Conservation (phyloP, 73 alveolate species). For the Paramecium sonneborni region DNA sequence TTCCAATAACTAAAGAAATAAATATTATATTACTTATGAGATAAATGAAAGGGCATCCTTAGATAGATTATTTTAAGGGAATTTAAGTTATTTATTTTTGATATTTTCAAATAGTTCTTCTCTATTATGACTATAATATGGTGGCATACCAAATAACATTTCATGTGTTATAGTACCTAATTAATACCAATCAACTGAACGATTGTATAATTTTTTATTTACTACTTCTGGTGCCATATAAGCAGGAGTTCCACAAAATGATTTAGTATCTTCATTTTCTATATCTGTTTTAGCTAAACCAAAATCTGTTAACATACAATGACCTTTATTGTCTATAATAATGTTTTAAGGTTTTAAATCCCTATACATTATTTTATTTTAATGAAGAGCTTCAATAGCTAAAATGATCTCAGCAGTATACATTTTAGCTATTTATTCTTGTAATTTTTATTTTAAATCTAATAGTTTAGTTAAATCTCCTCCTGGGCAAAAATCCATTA, state of each 20-base stretch:
- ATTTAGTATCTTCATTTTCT: constrained; percentile 68
- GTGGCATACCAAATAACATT: constrained; percentile 60
- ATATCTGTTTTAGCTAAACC: constrained; percentile 81
- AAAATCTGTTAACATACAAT: constrained; percentile 81
- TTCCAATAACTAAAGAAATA: constrained; percentile 59
- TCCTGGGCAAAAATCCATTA: constrained; percentile 94
- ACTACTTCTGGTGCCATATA: constrained; percentile 88
- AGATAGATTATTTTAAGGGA: background rate
- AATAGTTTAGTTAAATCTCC: constrained; percentile 82
- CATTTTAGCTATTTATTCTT: constrained; percentile 85
- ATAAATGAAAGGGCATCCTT: background rate
- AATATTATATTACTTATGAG: background rate
- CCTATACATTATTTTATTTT: constrained; percentile 74
- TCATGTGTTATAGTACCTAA: constrained; percentile 68
- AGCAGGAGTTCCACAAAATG: constrained; percentile 86
- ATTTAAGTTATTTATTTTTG: constrained; percentile 32
- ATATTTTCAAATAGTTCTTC: constrained; percentile 47
- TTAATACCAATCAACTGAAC: constrained; percentile 79
- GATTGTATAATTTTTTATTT: constrained; percentile 72
- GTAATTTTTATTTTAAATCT: constrained; percentile 50
- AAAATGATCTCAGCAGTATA: constrained; percentile 83
- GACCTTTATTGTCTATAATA: constrained; percentile 77
- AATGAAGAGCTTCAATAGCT: constrained; percentile 83
- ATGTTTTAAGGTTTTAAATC: constrained; percentile 86
- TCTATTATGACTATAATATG: constrained; percentile 44